A percentile compares a stretch with the other conserved stretches of the same genome.
phyloP scores from a whole-genome alignment of 495 filamentous ascomycete genomes.

The Gamarada debralockiae region DNA sequence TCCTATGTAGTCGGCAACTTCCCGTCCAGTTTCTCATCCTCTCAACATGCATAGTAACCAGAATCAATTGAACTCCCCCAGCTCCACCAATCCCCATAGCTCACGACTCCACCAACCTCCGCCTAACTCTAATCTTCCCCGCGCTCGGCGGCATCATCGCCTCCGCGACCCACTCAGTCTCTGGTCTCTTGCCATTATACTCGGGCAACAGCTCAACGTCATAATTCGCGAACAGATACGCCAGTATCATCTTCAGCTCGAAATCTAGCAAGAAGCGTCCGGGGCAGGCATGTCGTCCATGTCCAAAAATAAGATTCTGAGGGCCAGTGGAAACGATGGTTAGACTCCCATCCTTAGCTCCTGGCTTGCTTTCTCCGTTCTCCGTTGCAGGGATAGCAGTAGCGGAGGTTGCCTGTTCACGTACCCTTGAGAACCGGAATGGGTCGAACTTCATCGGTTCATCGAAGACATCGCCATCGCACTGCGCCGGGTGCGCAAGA shows the following conservation, averaged over 20 bases:
- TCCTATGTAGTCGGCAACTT: no score
- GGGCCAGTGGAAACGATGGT: neutral
- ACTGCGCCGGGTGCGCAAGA: slow-evolving; percentile 28
- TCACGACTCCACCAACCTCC: no score
- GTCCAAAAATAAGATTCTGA: slow-evolving; percentile 1
- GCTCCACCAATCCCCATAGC: no score
- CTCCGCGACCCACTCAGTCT: slow-evolving; percentile 29
- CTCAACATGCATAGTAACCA: no score
- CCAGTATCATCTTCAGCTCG: slow-evolving; percentile 52
- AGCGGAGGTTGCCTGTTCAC: slow-evolving; percentile 6
- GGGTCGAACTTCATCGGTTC: slow-evolving; percentile 31
- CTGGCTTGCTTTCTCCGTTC: neutral
- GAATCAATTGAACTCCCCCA: no score
- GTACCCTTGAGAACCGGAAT: slow-evolving; percentile 29
- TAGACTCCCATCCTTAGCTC: neutral
- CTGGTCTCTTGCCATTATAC: slow-evolving; percentile 26
- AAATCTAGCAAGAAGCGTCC: slow-evolving; percentile 52
- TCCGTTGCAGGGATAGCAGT: neutral
- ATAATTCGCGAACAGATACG: slow-evolving; percentile 47
- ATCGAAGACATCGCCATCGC: slow-evolving; percentile 28
- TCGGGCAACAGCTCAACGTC: slow-evolving; percentile 44
- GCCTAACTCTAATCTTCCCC: slow-evolving; percentile 27
- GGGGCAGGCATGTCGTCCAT: slow-evolving; percentile 34
- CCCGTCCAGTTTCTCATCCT: no score
- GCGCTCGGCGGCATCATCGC: slow-evolving; percentile 25